Conservation (phyloP, 2,329 filamentous ascomycete genomes). For the Tolypocladium tropicale region DNA sequence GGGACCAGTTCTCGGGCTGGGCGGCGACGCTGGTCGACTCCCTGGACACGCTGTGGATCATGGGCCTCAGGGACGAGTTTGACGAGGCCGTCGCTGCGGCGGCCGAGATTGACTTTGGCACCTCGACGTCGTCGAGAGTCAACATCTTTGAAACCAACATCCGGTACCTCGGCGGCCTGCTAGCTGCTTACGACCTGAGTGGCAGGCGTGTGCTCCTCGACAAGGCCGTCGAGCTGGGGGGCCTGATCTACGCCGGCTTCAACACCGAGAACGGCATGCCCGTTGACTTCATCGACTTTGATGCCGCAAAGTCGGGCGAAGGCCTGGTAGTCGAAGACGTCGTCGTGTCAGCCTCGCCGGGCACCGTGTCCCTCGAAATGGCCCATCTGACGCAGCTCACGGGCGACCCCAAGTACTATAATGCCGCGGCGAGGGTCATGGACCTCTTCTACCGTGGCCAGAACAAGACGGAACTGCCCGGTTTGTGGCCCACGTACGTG, state of each 20-base stretch:
- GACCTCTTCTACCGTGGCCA: slow-evolving; percentile 57
- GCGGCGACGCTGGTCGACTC: slow-evolving; percentile 50
- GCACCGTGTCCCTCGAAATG: slow-evolving; percentile 62
- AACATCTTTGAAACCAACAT: slow-evolving; percentile 46
- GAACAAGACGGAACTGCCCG: slow-evolving; percentile 56
- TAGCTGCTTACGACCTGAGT: slow-evolving; percentile 40
- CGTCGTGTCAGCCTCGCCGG: slow-evolving; percentile 48
- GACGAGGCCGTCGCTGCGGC: slow-evolving; percentile 39
- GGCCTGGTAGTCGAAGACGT: slow-evolving; percentile 6
- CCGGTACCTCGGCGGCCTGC: slow-evolving; percentile 40
- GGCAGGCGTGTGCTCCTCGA: slow-evolving; percentile 28
- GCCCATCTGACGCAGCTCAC: slow-evolving; percentile 62
- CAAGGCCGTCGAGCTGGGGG: slow-evolving; percentile 39
- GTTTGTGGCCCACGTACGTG: slow-evolving; percentile 61
- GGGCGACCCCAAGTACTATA: slow-evolving; percentile 59
- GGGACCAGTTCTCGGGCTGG: slow-evolving; percentile 42
- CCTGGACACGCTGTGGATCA: slow-evolving; percentile 52
- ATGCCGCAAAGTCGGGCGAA: slow-evolving; percentile 13
- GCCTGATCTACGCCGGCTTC: slow-evolving; percentile 42
- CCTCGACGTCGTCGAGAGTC: slow-evolving; percentile 29
- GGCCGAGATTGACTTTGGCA: slow-evolving; percentile 37
- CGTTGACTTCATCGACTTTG: slow-evolving; percentile 17
- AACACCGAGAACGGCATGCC: slow-evolving; percentile 42
- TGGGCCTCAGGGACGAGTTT: slow-evolving; percentile 48
- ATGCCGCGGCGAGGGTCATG: slow-evolving; percentile 61